Base-by-base conservation (phyloP, 106 monocot species). In the Iris macrosiphon region DNA sequence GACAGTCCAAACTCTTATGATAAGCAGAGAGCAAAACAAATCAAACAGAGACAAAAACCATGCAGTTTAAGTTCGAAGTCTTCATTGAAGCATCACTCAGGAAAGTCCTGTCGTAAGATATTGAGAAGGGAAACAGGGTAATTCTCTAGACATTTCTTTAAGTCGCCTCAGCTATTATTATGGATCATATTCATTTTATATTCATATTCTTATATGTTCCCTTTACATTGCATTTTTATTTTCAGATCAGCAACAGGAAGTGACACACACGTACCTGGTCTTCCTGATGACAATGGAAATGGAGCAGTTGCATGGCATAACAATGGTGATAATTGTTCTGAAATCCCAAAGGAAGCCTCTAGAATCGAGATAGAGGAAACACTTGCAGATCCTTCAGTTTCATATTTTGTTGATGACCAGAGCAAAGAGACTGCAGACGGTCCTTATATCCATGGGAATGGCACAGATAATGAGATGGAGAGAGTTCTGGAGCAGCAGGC, bases 91-190 rank as follows among this genome's bases (percentile, higher is more conserved):
- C 75, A 72, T 63, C 77, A 60, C 23, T 41, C 65, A 41, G 90
- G 86, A 38, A 86, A 75, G 50, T 98, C 96, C 45, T 98, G 90
- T 62, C 76, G 91, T 55, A 87, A 75, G 63, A 77, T 76, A 43
- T 83, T 81, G 47, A 55, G 20, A 7, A 72, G 43, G 49, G 75
- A 81, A 24, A 41, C 22, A 30, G 60, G 74, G 94, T 89, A 39
- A 32, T 48, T 46, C 17, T 64, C 34, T 65, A 26, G n/a, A 24
- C 24, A 28, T 6, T 12, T 22, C 22, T 2, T 40, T 22, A n/a
- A 32, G n/a, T n/a, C n/a, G n/a, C n/a, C n/a, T n/a, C n/a, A n/a
- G n/a, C n/a, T n/a, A n/a, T n/a, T n/a, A n/a, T n/a, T n/a, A n/a
- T n/a, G n/a, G n/a, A n/a, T n/a, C n/a, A n/a, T n/a, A n/a, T n/a